Evolutionary conservation across 106 monocot species (phyloP), one percentile per base, ranked within the genome.

Genomic region (Amphibolis antarctica): DNA sequence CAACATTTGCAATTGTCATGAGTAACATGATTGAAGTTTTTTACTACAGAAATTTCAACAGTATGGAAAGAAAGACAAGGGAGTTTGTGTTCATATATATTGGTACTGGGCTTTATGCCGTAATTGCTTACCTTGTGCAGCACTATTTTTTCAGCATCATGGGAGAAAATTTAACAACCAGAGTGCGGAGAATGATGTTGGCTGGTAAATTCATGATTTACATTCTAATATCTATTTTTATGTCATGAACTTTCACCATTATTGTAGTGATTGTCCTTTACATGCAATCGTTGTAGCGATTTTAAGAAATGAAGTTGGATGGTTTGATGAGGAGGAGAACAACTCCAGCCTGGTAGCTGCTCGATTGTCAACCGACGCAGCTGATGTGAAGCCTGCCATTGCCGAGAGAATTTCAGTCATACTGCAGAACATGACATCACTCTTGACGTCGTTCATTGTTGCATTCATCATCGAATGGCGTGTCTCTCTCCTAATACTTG

Each of bases 81-180:
- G 82, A 90, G 70, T 98, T 80, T 65, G 96, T 98, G 26, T 98
- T 98, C 60, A 80, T 98, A 28, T 98, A 98, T 44, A 90, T 98
- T 29, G 96, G 90, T 12, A 80, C 96, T 21, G 96, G 96, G 31
- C 78, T 98, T 47, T 98, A 98, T 79, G 96, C 96, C 12, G 96
- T 98, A 36, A 80, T 84, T 43, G 96, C 90, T 54, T 98, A 98
- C 75, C 65, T 98, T 10, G 70, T 98, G 52, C 96, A 98, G 69
- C 96, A 98, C 75, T 98, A 98, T 58, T 98, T 98, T 74, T 98
- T 98, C 67, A 98, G 90, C 57, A 98, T 98, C 48, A 90, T 90
- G 90, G 96, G 96, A 20, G 96, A 98, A 65, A 98, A 98, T 62
- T 86, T 98, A 53, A 98, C 90, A 15, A 98, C 90, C 55, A 82